Evolutionary conservation across 768 basidiomycete genomes (phyloP).

Genomic region (Psilocybe cubensis): DNA sequence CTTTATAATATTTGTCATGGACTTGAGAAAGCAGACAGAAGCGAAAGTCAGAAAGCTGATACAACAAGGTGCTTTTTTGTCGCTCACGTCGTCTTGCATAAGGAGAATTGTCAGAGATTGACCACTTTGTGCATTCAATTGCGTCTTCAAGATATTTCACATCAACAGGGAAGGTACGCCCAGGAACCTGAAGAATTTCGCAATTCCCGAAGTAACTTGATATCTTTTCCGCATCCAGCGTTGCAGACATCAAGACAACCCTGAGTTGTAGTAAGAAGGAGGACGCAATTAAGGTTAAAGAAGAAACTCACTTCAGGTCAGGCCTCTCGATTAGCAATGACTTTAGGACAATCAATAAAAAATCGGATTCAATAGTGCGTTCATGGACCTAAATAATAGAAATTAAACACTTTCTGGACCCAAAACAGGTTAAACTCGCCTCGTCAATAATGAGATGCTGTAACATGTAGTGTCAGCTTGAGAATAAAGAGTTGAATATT

Average conservation of each 20-base stretch:
- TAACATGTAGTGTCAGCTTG: neutral
- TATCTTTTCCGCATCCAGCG: constrained; percentile 89
- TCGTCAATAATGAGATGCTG: constrained; percentile 97
- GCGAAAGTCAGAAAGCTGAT: neutral
- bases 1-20: constrained; percentile 64
- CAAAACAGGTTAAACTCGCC: constrained; percentile 39
- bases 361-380: constrained; percentile 96
- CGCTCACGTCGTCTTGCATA: constrained; percentile 73
- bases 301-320: constrained; percentile 72
- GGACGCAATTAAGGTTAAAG: neutral
- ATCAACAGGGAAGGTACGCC: constrained; percentile 93
- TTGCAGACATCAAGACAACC: constrained; percentile 96
- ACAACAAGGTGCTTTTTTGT: constrained; percentile 10
- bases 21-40: constrained; percentile 36
- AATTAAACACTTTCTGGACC: neutral
- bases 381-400: constrained; percentile 77
- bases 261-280: constrained; percentile 39
- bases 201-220: constrained; percentile 87
- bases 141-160: constrained; percentile 89
- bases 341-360: constrained; percentile 92
- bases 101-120: constrained; percentile 76
- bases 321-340: constrained; percentile 74
- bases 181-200: constrained; percentile 86
- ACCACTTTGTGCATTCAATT: constrained; percentile 80
- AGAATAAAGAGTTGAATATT: constrained; percentile 8